Base-by-base conservation (phyloP, 1,284 basidiomycete species). In the Meripilus lineatus region DNA sequence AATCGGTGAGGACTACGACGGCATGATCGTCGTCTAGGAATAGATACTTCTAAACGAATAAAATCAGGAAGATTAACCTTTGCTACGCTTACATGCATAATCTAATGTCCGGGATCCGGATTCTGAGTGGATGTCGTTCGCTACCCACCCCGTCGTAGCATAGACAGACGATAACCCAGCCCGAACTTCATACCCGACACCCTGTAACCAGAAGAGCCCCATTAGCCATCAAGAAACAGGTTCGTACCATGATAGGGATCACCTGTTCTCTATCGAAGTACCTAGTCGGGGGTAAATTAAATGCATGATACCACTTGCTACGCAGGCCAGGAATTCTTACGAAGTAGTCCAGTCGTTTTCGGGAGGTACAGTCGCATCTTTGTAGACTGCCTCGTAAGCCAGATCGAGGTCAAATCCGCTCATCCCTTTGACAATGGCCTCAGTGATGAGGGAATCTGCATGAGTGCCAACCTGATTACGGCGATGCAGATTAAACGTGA, bases 181-280 rank as follows among this genome's bases (percentile, higher is more conserved):
- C 15, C 87, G 79, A 3, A 82, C 87, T 72, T 90, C 87, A 54
- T 87, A 89, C 22, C 85, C 85, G 1, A 89, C 88, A 43, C 77
- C 71, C 78, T 84, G 47, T 37, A 1, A 13, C 5, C 45, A n/a
- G n/a, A n/a, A n/a, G n/a, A n/a, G n/a, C n/a, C n/a, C n/a, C n/a
- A n/a, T n/a, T n/a, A n/a, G n/a, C n/a, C n/a, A n/a, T n/a, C n/a
- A n/a, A n/a, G n/a, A n/a, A n/a, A n/a, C n/a, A n/a, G n/a, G n/a
- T n/a, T n/a, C n/a, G n/a, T n/a, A n/a, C n/a, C n/a, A n/a, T n/a
- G n/a, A n/a, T n/a, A n/a, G n/a, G n/a, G n/a, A n/a, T n/a, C n/a
- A n/a, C n/a, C n/a, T n/a, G n/a, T 62, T 92, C 71, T 3, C 89
- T 75, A 59, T 92, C 89, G 28, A 62, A 74, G 51, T 88, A 90